Percentiles rank a stretch among this genome's conserved stretches.
phyloP scores from a whole-genome alignment of 345 rosid genomes.

The Corchorus capsularis region DNA sequence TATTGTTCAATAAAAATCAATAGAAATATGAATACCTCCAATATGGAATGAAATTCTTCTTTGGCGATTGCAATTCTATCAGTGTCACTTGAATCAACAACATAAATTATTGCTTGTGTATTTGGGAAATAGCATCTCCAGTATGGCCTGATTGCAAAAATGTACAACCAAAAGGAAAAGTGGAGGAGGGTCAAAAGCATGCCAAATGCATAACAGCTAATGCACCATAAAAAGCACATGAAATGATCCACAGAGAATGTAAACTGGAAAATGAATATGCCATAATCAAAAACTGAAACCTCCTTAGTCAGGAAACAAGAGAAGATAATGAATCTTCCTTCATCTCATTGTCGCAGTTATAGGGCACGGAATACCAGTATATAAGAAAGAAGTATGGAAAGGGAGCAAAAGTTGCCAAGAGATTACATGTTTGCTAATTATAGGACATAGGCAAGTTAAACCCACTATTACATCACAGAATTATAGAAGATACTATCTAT shows the following conservation, averaged over 20 bases:
- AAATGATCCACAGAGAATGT: background rate
- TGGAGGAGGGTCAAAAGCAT: background rate
- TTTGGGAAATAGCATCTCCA: conserved; percentile 75
- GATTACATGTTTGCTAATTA: background rate
- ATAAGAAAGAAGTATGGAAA: background rate
- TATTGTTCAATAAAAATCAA: no score
- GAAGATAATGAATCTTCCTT: background rate
- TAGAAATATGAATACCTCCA: conserved; percentile 48
- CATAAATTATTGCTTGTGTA: conserved; percentile 55
- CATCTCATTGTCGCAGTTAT: background rate
- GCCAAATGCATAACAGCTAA: background rate
- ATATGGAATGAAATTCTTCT: conserved; percentile 78
- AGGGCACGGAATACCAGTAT: background rate
- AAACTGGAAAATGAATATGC: background rate
- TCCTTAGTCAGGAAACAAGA: background rate
- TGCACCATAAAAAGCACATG: background rate
- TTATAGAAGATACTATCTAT: background rate
- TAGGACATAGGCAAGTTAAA: background rate
- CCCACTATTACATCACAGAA: background rate
- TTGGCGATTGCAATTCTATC: conserved; percentile 67
- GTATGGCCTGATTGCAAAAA: conserved; percentile 50
- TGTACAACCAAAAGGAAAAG: background rate
- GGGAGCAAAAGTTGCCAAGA: background rate
- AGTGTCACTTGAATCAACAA: conserved; percentile 75
- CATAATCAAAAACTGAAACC: background rate